These are phyloP conservation scores for Phaeoacremonium minimum DNA, from an alignment of 2,329 filamentous ascomycete genomes.

Conservation along the genomic window DNA sequence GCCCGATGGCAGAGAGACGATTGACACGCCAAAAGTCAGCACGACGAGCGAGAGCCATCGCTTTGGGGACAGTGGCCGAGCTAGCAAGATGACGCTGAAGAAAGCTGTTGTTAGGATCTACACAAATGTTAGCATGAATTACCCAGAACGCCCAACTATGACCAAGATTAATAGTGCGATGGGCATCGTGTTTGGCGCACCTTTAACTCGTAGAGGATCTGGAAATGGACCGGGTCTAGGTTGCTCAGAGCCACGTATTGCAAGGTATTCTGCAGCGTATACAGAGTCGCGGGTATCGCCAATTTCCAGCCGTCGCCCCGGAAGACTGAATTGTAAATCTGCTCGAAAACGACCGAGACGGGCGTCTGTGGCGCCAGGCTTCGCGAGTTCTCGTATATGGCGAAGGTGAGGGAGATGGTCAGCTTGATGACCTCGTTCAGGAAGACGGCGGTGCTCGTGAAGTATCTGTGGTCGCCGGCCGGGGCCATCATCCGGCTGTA, in stretches of 20 bases:
- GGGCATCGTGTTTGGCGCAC: slow-evolving; percentile 32
- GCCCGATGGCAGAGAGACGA: slow-evolving; percentile 73
- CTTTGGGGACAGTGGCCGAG: slow-evolving; percentile 62
- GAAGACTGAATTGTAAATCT: slow-evolving; percentile 78
- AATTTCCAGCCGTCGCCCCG: slow-evolving; percentile 92
- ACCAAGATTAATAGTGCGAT: neutral
- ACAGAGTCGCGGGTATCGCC: slow-evolving; percentile 80
- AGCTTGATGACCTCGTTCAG: slow-evolving; percentile 91
- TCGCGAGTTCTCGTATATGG: slow-evolving; percentile 80
- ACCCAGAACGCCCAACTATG: too few species aligned
- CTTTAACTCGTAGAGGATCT: slow-evolving; percentile 91
- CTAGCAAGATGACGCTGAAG: slow-evolving; percentile 77
- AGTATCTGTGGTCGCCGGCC: slow-evolving; percentile 78
- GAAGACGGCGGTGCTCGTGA: slow-evolving; percentile 90
- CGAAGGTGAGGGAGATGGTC: slow-evolving; percentile 77
- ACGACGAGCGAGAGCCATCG: slow-evolving; percentile 80
- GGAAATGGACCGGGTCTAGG: slow-evolving; percentile 86
- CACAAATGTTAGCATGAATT: neutral
- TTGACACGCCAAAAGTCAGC: slow-evolving; percentile 74
- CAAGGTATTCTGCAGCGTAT: slow-evolving; percentile 88
- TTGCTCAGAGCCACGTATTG: slow-evolving; percentile 92
- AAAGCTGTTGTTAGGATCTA: slow-evolving; percentile 82
- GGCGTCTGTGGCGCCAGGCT: slow-evolving; percentile 75
- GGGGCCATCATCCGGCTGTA: slow-evolving; percentile 94
- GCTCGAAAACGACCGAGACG: slow-evolving; percentile 73